A percentile compares a stretch with the other conserved stretches of the same genome.
These are phyloP conservation scores for Sesbania bispinosa DNA, from an alignment of 306 rosid genomes.

Conservation along the genomic window DNA sequence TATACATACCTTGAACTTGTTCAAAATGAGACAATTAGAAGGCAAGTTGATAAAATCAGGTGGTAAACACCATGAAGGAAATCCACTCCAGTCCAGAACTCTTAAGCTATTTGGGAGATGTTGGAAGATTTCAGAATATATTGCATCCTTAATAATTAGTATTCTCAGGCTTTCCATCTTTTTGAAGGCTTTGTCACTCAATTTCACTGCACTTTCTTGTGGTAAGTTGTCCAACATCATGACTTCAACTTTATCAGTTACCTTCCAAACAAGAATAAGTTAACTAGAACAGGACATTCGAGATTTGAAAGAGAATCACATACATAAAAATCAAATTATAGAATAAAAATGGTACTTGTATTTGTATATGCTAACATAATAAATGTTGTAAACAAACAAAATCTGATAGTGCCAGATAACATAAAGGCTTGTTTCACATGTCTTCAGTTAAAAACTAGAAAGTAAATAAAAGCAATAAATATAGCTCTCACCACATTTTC, in stretches of 20 bases:
- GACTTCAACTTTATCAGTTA: conserved; percentile 5
- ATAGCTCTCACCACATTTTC: background rate
- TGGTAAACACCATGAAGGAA: background rate
- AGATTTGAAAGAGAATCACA: background rate
- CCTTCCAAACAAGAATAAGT: background rate
- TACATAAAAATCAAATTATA: background rate
- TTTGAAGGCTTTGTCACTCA: conserved; percentile 6
- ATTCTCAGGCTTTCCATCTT: conserved; percentile 11
- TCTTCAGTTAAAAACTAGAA: background rate
- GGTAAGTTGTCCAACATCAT: conserved; percentile 3
- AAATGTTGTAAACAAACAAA: no score
- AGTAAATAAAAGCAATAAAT: background rate
- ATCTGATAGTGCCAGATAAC: background rate
- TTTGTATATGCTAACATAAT: background rate
- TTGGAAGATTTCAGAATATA: background rate
- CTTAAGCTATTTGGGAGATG: conserved; percentile 17
- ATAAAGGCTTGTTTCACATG: background rate
- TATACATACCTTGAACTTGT: conserved; percentile 1
- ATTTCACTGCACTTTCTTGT: background rate
- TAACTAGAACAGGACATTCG: background rate
- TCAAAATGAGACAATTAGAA: background rate
- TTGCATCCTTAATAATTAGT: background rate
- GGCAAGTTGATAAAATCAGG: background rate
- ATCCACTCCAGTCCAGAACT: background rate
- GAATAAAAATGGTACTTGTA: background rate